A percentile compares a stretch with the other conserved stretches of the same genome.
These are phyloP conservation scores for Cercospora zeina DNA, from an alignment of 2,329 filamentous ascomycete genomes.

Conservation along the genomic window DNA sequence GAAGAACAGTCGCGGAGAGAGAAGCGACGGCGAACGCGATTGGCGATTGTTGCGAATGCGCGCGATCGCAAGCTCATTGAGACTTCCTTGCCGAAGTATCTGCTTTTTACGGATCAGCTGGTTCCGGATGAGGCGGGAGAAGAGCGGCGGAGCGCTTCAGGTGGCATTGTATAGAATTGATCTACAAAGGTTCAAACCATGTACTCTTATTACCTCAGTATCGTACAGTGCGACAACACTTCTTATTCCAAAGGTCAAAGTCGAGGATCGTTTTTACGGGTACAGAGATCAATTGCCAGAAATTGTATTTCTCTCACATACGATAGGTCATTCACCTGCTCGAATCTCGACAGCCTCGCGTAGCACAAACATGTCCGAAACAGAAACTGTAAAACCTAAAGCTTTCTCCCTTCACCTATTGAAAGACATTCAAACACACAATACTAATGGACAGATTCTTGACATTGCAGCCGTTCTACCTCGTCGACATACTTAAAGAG, in stretches of 20 bases:
- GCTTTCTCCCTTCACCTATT: no score
- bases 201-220: background rate
- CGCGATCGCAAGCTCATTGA: conserved; percentile 7
- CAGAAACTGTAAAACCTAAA: no score
- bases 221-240: background rate
- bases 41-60: background rate
- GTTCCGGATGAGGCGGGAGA: background rate
- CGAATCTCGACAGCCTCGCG: no score
- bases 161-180: background rate
- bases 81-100: background rate
- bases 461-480: background rate
- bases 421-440: no score
- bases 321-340: no score
- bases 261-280: no score
- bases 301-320: no score
- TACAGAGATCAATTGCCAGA: no score
- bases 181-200: background rate
- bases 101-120: no score
- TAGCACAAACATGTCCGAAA: no score
- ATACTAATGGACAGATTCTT: background rate
- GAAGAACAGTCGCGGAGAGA: background rate
- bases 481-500: background rate
- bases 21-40: background rate
- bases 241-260: background rate
- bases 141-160: no score